Evolutionary conservation across 352 stramenopile genomes (phyloP), one percentile per base, ranked within the genome.

Genomic region (Phytopythium oedochilum): DNA sequence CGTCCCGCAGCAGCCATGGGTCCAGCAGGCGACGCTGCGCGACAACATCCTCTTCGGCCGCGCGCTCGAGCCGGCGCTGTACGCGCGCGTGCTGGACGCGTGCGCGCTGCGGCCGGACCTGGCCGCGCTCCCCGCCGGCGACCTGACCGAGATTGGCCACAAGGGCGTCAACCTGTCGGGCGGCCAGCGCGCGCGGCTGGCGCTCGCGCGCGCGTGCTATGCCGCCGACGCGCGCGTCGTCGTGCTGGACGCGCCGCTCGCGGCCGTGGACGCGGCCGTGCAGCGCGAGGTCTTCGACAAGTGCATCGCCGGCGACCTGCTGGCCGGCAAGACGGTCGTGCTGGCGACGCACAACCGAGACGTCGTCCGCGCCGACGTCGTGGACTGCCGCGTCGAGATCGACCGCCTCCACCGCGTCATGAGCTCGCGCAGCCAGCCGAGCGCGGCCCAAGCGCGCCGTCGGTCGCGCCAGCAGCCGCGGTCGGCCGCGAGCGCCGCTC

Each of bases 131-230:
- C 73, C 84, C 1, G 67, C 53, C 28, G 89, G 89, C 17, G 92
- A 98, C 64, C 26, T 64, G 57, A 97, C 89, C 5, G 89, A 98
- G 66, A 98, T 98, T 53, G 93, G 92, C 18, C 88, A 98, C 69
- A 94, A 93, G 48, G 94, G 94, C 4, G 82, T 98, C 14, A 98
- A 93, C 49, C 62, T 98, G 2, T 93, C 65, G 2, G 92, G 93
- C 20, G 94, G 94, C 9, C 92, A 98, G 63, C 96, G 96, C 62
- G 75, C 73, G 32, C 59, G 78, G 8, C 56, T 89, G 9, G 62
- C 58, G 28, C 54, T 89, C 5, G 78, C 78, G 10, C 69, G 78
- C 14, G 64, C 73, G 20, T 76, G 70, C 43, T 88, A 88, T 47
- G 61, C 64, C 12, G 15, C 6, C 18, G 64, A 82, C 36, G 55